phyloP scores from a whole-genome alignment of 257 asterid species.

The Fraxinus americana region DNA sequence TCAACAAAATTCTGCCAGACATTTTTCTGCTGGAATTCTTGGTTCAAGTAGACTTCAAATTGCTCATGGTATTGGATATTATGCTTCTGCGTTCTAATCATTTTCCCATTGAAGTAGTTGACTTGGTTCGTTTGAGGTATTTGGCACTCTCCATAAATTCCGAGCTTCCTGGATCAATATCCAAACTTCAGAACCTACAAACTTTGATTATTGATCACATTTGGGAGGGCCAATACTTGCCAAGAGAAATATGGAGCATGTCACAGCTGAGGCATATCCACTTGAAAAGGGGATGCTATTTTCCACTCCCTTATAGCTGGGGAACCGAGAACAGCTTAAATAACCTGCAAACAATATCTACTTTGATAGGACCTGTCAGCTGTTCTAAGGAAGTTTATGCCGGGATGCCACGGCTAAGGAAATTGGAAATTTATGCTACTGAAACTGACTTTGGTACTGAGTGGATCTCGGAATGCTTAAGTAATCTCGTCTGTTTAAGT shows the following conservation, averaged over 20 bases:
- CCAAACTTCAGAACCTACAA: constrained; percentile 20
- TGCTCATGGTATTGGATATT: constrained; percentile 23
- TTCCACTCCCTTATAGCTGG: constrained; percentile 1
- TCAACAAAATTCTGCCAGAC: constrained; percentile 10
- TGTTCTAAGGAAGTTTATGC: constrained; percentile 10
- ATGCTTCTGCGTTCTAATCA: constrained; percentile 18
- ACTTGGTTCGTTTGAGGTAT: constrained; percentile 17
- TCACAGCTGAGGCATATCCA: constrained; percentile 23
- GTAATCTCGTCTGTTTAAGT: constrained; percentile 13
- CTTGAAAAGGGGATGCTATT: constrained; percentile 14
- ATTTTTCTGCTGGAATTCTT: constrained; percentile 14
- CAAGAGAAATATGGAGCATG: constrained; percentile 19
- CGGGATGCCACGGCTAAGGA: constrained; percentile 14
- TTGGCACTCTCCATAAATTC: constrained; percentile 17
- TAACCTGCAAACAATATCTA: constrained; percentile 22
- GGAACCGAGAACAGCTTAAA: background rate
- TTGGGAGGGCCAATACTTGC: constrained; percentile 11
- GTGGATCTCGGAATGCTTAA: background rate
- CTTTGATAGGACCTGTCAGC: constrained; percentile 12
- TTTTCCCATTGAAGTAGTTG: constrained; percentile 19
- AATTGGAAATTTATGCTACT: constrained; percentile 14
- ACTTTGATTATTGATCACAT: constrained; percentile 14
- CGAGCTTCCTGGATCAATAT: constrained; percentile 20
- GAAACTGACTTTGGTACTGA: background rate
- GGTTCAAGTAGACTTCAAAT: constrained; percentile 13